A percentile compares a stretch with the other conserved stretches of the same genome.
These are phyloP conservation scores for Diaporthe caulivora DNA, from an alignment of 2,329 filamentous ascomycete species.

Conservation along the genomic window DNA sequence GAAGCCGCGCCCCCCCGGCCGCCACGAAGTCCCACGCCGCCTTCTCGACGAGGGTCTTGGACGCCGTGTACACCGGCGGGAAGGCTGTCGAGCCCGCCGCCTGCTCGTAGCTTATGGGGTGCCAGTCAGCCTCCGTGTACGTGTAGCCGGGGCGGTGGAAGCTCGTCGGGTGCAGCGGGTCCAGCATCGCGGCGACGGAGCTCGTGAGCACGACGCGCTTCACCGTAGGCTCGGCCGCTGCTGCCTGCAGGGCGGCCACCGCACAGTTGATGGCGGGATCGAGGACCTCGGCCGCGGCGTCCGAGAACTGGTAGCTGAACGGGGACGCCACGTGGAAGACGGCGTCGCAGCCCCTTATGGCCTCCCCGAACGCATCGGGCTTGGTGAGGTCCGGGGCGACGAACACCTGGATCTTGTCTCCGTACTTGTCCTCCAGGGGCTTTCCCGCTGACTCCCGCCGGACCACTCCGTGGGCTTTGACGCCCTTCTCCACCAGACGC, in stretches of 20 bases:
- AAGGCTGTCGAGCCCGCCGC: not conserved
- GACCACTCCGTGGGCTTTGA: slow-evolving; percentile 4
- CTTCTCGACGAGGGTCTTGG: not conserved
- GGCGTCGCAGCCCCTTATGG: not conserved
- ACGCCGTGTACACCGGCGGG: slow-evolving; percentile 1
- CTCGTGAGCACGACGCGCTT: not conserved
- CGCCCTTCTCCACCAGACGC: not conserved
- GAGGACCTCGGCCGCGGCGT: slow-evolving; percentile 1
- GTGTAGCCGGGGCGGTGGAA: not conserved
- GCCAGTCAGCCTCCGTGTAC: not conserved
- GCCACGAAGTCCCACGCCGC: slow-evolving; percentile 5
- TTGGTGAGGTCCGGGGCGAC: not conserved
- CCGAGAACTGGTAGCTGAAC: slow-evolving; percentile 1
- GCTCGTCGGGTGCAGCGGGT: not conserved
- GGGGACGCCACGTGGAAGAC: slow-evolving; percentile 5
- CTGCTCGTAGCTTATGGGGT: not conserved
- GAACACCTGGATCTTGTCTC: not conserved
- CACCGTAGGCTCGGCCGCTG: not conserved
- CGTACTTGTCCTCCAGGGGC: not conserved
- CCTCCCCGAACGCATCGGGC: not conserved
- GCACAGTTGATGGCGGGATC: not conserved
- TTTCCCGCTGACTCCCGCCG: not conserved
- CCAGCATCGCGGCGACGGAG: not conserved
- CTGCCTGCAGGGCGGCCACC: not conserved
- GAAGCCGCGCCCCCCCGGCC: not conserved